A percentile compares a stretch with the other conserved stretches of the same genome.
Conservation (phyloP, 352 stramenopile species). For the Pythium aquatile region DNA sequence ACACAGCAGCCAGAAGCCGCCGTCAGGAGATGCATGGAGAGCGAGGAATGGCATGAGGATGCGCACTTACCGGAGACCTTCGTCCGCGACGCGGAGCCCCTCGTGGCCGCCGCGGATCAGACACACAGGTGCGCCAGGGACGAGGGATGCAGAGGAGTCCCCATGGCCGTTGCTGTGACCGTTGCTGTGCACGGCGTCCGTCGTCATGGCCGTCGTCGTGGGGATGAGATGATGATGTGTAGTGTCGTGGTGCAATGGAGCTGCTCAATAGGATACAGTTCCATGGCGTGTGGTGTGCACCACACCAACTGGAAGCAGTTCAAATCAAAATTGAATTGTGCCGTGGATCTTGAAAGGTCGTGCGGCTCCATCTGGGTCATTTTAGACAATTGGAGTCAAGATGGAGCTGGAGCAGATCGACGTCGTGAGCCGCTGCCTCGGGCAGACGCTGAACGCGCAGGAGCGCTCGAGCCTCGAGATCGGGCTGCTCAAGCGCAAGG, state of each 20-base stretch:
- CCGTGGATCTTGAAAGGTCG: slow-evolving; percentile 21
- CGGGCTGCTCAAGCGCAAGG: slow-evolving; percentile 62
- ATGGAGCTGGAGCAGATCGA: slow-evolving; percentile 83
- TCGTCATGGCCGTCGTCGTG: background rate
- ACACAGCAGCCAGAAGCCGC: background rate
- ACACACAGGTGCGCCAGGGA: slow-evolving; percentile 43
- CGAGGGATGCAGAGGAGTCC: background rate
- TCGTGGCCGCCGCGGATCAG: slow-evolving; percentile 54
- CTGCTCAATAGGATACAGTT: background rate
- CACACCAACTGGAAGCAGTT: slow-evolving; percentile 6
- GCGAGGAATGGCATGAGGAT: background rate
- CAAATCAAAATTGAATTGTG: slow-evolving; percentile 26
- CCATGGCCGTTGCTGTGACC: slow-evolving; percentile 10
- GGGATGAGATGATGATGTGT: no score
- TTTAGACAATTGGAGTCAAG: background rate
- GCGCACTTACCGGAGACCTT: slow-evolving; percentile 44
- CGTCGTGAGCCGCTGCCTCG: slow-evolving; percentile 64
- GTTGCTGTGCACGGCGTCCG: background rate
- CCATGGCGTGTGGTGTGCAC: slow-evolving; percentile 12
- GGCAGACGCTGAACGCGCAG: slow-evolving; percentile 65
- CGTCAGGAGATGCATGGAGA: background rate
- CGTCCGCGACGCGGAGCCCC: slow-evolving; percentile 50
- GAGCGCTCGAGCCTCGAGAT: slow-evolving; percentile 79
- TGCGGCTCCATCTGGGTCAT: background rate
- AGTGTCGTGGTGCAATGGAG: background rate